Evolutionary conservation across 305 asterid genomes (phyloP).

Genomic region (Fraxinus sp.): DNA sequence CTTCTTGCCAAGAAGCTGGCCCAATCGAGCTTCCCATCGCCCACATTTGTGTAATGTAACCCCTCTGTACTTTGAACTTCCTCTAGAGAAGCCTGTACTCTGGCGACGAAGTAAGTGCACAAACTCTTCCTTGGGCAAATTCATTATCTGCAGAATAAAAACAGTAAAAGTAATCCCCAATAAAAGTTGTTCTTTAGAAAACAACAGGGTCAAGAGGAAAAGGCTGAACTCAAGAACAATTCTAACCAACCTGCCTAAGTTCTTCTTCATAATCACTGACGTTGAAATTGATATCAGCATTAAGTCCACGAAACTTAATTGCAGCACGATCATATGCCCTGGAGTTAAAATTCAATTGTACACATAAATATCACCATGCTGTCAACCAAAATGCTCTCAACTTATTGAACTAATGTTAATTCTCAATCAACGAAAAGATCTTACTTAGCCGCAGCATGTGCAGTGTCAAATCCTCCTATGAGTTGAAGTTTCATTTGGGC

Average conservation of each 20-base stretch:
- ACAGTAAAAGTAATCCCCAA: slow-evolving; percentile 4
- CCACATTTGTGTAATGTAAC: slow-evolving; percentile 97
- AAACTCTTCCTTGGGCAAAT: slow-evolving; percentile 83
- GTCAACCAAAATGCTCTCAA: slow-evolving; percentile 15
- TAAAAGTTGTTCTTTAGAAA: slow-evolving; percentile 13
- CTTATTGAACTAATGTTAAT: slow-evolving; percentile 21
- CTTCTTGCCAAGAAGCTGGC: slow-evolving; percentile 98
- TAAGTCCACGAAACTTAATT: slow-evolving; percentile 81
- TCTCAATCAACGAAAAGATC: slow-evolving; percentile 20
- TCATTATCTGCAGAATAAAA: slow-evolving; percentile 55
- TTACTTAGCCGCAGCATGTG: slow-evolving; percentile 95
- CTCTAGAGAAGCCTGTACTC: slow-evolving; percentile 92
- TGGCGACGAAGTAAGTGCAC: slow-evolving; percentile 91
- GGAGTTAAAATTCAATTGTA: slow-evolving; percentile 21
- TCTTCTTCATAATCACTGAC: slow-evolving; percentile 74
- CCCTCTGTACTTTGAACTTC: slow-evolving; percentile 90
- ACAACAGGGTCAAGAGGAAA: not conserved
- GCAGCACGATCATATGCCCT: slow-evolving; percentile 99
- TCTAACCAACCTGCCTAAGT: slow-evolving; percentile 62
- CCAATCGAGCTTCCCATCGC: slow-evolving; percentile 99
- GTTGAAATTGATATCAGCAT: slow-evolving; percentile 85
- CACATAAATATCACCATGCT: not conserved
- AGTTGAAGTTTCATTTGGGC: slow-evolving; percentile 20
- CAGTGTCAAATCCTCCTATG: slow-evolving; percentile 92
- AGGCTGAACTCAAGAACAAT: not conserved